Evolutionary conservation across 2,329 filamentous ascomycete genomes (phyloP).

Genomic region (Diaporthe helianthi): DNA sequence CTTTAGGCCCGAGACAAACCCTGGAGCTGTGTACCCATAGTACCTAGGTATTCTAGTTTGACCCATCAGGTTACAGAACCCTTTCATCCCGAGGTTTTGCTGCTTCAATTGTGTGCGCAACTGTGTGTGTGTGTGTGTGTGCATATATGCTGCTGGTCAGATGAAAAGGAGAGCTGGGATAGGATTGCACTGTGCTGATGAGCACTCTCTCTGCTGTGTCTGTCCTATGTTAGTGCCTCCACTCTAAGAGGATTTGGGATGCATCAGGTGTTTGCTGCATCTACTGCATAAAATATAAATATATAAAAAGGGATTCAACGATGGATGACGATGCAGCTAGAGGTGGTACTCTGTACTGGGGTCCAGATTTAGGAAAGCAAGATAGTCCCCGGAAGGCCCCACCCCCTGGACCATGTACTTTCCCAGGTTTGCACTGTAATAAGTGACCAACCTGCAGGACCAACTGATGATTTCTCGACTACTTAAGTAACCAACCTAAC

Average conservation of each 20-base stretch:
- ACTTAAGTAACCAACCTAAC: background rate
- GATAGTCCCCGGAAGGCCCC: constrained; percentile 18
- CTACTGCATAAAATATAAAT: background rate
- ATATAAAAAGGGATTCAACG: background rate
- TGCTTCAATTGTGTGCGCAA: background rate
- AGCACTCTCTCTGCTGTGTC: background rate
- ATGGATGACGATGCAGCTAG: constrained; percentile 20
- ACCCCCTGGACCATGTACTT: constrained; percentile 8
- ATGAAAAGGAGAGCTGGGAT: background rate
- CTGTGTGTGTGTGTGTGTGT: background rate
- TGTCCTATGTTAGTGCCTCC: background rate
- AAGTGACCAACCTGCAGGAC: constrained; percentile 4
- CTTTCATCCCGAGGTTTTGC: constrained; percentile 9
- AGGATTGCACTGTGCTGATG: background rate
- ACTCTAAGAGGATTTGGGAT: background rate
- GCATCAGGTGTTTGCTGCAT: background rate
- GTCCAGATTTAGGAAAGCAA: background rate
- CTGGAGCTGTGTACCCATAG: constrained; percentile 11
- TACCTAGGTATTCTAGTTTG: constrained; percentile 26
- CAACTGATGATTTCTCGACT: background rate
- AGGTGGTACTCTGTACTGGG: background rate
- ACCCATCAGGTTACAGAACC: constrained; percentile 20
- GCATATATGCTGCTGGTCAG: constrained; percentile 2
- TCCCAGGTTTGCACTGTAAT: background rate
- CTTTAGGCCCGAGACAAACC: constrained; percentile 21